These are phyloP conservation scores for Sinapis alba DNA, from an alignment of 441 rosid species.

Conservation along the genomic window DNA sequence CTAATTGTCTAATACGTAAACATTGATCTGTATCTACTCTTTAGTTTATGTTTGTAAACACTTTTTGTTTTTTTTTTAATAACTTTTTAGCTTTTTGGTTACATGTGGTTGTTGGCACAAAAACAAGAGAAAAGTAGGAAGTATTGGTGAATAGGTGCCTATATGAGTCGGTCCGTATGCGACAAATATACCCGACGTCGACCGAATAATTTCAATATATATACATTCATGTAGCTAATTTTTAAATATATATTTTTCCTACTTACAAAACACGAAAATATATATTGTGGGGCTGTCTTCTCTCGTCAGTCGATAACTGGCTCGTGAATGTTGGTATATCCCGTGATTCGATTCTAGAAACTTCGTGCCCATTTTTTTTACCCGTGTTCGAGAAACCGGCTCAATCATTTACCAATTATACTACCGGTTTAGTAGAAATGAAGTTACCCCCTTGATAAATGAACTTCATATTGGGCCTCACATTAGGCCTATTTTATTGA, in stretches of 20 bases:
- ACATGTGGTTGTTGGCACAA: slow-evolving; percentile 26
- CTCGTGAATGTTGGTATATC: slow-evolving; percentile 33
- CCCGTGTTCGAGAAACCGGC: slow-evolving; percentile 11
- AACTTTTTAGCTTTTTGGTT: slow-evolving; percentile 35
- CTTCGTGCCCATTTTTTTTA: neutral
- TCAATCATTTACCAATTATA: neutral
- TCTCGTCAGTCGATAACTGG: slow-evolving; percentile 17
- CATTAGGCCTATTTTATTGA: neutral
- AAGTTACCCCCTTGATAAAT: neutral
- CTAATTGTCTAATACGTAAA: neutral
- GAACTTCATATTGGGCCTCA: neutral
- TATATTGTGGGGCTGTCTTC: slow-evolving; percentile 10
- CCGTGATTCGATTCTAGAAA: slow-evolving; percentile 35
- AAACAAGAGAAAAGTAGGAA: neutral
- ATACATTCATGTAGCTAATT: neutral
- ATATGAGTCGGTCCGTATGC: slow-evolving; percentile 27
- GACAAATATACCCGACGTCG: slow-evolving; percentile 34
- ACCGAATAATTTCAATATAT: slow-evolving; percentile 20
- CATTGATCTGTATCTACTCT: slow-evolving; percentile 16
- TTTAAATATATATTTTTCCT: neutral
- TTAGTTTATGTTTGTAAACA: slow-evolving; percentile 17
- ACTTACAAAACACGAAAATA: neutral
- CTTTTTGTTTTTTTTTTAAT: no score
- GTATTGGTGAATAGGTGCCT: slow-evolving; percentile 17
- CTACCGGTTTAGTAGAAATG: neutral